Evolutionary conservation across 345 rosid genomes (phyloP), one percentile per base, ranked within the genome.

Genomic region (Eucalyptus fibrosa): DNA sequence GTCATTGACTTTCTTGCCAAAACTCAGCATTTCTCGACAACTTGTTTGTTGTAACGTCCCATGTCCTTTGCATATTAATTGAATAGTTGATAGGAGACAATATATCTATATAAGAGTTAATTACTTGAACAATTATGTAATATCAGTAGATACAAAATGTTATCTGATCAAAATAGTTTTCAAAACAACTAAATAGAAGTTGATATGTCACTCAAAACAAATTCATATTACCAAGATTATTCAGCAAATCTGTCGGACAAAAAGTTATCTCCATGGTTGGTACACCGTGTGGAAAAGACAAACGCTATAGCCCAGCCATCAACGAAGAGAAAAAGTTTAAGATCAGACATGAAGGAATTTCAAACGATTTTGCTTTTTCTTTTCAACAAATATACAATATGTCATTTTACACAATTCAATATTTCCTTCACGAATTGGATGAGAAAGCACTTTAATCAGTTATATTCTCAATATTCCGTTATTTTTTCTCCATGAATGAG

Each of bases 341-440:
- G 34, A 34, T 32, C 23, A n/a, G n/a, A n/a, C n/a, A n/a, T n/a
- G n/a, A n/a, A 67, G 37, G 1, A n/a, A 24, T 55, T 5, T 26
- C 69, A 62, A 30, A 62, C 3, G 69, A 28, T 32, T 37, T 14
- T 67, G 3, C 23, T 2, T 67, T 32, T 8, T 32, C 21, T 53
- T 0, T 0, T 24, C 62, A 30, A 56, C 7, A 24, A 2, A 56
- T 56, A 56, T 23, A 24, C 1, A 56, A 0, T 56, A 23, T 23
- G 30, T 56, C 62, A 10, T 56, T 56, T 56, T 24, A 21, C 24
- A 5, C 62, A 56, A 21, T 56, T 23, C 62, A 56, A 24, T 60
- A 60, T 10, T 26, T 30, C n/a, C n/a, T 24, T 26, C 16, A 60
- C 16, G 0, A 60, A 60, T 60, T 60, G 13, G 32, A 24, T 59